A percentile compares a stretch with the other conserved stretches of the same genome.
Conservation (phyloP, 352 stramenopile species). For the Pythium angustatum region DNA sequence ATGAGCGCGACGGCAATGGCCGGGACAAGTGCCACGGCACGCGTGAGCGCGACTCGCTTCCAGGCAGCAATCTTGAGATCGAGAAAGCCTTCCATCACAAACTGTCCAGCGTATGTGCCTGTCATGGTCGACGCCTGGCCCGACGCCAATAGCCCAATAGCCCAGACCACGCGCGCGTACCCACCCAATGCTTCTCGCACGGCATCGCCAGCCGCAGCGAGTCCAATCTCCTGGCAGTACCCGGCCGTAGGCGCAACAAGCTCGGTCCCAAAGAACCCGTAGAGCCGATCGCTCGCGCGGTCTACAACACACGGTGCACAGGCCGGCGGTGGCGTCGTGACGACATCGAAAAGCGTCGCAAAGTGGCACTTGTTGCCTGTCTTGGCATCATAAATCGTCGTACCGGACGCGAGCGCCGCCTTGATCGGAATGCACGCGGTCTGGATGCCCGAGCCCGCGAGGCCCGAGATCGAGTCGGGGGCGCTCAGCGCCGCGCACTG, state of each 20-base stretch:
- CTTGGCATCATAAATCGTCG: constrained; percentile 61
- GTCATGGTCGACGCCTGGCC: constrained; percentile 96
- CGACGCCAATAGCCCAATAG: constrained; percentile 93
- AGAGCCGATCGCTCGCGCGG: constrained; percentile 19
- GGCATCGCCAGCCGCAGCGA: constrained; percentile 81
- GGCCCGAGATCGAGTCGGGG: constrained; percentile 50
- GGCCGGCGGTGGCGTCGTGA: neutral
- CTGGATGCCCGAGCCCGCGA: constrained; percentile 56
- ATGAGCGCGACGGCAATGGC: constrained; percentile 86
- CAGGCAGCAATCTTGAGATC: constrained; percentile 87
- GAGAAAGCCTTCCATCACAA: constrained; percentile 97
- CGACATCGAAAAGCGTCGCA: too few species aligned
- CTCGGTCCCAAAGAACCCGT: constrained; percentile 14
- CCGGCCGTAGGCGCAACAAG: constrained; percentile 36
- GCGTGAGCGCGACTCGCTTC: constrained; percentile 84
- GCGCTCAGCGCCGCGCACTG: constrained; percentile 50
- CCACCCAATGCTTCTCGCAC: constrained; percentile 80
- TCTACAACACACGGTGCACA: constrained; percentile 62
- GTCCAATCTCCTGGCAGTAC: constrained; percentile 86
- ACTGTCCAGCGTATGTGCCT: constrained; percentile 96
- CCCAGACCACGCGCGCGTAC: constrained; percentile 91
- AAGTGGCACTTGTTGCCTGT: constrained; percentile 58
- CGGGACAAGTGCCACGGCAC: constrained; percentile 90
- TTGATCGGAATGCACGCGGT: constrained; percentile 63
- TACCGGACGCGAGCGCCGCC: constrained; percentile 49